Percentiles rank a stretch among this genome's conserved stretches.
phyloP scores from a whole-genome alignment of 1,284 basidiomycete species.

The Ustilago shanxiensis region DNA sequence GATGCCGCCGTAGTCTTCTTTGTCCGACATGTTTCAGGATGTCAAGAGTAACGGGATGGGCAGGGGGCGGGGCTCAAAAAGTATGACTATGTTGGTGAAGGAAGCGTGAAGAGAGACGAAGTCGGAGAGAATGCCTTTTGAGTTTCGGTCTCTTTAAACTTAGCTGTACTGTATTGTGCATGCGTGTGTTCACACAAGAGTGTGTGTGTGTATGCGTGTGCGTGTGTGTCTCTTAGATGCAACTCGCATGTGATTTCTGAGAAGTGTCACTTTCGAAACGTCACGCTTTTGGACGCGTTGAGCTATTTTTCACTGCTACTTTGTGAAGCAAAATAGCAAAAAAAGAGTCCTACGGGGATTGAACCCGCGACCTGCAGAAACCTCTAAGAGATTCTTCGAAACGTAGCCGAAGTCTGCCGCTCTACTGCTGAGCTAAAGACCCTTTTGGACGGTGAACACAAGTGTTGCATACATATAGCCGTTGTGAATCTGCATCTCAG shows the following conservation, averaged over 20 bases:
- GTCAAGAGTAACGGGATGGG: neutral
- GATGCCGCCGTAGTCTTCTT: slow-evolving; percentile 18
- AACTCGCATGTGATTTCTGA: slow-evolving; percentile 36
- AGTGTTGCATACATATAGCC: neutral
- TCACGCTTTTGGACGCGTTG: neutral
- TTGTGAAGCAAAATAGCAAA: neutral
- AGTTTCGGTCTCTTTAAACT: too few species aligned
- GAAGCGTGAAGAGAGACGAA: neutral
- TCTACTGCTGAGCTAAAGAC: slow-evolving; percentile 61
- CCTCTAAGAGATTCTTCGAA: slow-evolving; percentile 6
- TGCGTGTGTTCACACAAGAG: slow-evolving; percentile 7
- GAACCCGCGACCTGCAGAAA: slow-evolving; percentile 59
- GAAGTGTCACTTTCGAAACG: slow-evolving; percentile 38
- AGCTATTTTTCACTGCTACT: neutral
- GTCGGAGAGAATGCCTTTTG: neutral
- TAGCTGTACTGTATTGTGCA: slow-evolving; percentile 2
- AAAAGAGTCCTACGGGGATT: slow-evolving; percentile 57
- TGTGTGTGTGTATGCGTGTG: slow-evolving; percentile 12
- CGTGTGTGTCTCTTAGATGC: slow-evolving; percentile 23
- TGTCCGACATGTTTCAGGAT: slow-evolving; percentile 24
- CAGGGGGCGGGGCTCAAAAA: too few species aligned
- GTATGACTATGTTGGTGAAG: neutral
- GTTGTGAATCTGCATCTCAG: too few species aligned
- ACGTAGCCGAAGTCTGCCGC: slow-evolving; percentile 53
- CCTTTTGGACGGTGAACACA: neutral